Percentiles rank a stretch among this genome's conserved stretches.
Evolutionary conservation across 306 rosid species (phyloP).

Genomic region (Rosa persica): DNA sequence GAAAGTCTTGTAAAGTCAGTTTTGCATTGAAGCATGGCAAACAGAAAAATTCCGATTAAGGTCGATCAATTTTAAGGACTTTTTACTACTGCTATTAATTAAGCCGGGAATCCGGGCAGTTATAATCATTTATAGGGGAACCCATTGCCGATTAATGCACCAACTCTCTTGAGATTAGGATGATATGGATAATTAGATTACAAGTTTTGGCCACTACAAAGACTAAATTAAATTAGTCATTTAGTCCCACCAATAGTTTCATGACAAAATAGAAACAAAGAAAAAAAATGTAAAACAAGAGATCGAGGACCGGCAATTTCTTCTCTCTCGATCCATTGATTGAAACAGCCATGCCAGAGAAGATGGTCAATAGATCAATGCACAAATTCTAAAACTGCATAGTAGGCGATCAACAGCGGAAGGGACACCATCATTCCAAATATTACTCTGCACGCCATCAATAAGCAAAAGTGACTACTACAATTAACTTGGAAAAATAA

Average conservation of each 20-base stretch:
- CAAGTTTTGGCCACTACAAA: neutral
- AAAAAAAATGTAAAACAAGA: neutral
- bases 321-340: neutral
- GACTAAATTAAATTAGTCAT: neutral
- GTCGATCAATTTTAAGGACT: no score
- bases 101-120: no score
- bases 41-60: no score
- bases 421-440: constrained; percentile 81
- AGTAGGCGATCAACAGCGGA: constrained; percentile 68
- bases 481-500: neutral
- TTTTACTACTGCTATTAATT: no score
- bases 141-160: neutral
- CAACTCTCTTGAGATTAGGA: neutral
- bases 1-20: no score
- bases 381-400: constrained; percentile 58
- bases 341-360: neutral
- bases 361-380: constrained; percentile 10
- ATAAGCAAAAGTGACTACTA: neutral
- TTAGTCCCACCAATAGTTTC: neutral
- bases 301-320: neutral
- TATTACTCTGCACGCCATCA: constrained; percentile 64
- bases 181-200: neutral
- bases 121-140: neutral
- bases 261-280: neutral
- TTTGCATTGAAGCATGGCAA: no score